A percentile compares a stretch with the other conserved stretches of the same genome.
Evolutionary conservation across 106 monocot genomes (phyloP).

Genomic region (Dactylorhiza incarnata): DNA sequence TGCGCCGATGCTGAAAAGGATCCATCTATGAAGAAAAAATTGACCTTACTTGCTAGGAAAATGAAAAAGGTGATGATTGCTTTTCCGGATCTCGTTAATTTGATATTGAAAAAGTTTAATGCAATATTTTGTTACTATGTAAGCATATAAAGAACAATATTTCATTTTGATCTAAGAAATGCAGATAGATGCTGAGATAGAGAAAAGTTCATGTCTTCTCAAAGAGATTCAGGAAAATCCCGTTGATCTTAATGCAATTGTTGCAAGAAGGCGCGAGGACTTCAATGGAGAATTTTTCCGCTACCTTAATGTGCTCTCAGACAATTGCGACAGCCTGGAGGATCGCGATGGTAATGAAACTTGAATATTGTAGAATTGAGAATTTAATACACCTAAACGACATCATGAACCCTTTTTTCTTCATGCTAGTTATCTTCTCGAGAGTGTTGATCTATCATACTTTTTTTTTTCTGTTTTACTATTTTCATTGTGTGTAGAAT

Average conservation of each 20-base stretch:
- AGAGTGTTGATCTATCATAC: neutral
- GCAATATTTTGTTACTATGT: neutral
- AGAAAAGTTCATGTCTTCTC: slow-evolving; percentile 59
- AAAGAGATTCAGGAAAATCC: slow-evolving; percentile 70
- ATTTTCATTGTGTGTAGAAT: neutral
- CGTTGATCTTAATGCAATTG: slow-evolving; percentile 65
- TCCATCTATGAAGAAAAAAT: slow-evolving; percentile 46
- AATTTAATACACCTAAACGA: neutral
- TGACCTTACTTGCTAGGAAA: slow-evolving; percentile 61
- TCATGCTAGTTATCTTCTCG: neutral
- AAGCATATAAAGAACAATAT: neutral
- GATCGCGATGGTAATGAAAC: slow-evolving; percentile 69
- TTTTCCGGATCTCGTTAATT: neutral
- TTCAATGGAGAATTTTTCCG: slow-evolving; percentile 82
- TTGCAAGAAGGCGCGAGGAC: slow-evolving; percentile 81
- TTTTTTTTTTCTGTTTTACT: neutral
- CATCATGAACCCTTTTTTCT: neutral
- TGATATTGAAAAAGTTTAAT: neutral
- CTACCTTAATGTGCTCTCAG: slow-evolving; percentile 49
- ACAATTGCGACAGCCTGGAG: slow-evolving; percentile 52
- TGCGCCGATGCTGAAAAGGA: slow-evolving; percentile 61
- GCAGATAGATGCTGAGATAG: slow-evolving; percentile 86
- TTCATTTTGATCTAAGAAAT: neutral
- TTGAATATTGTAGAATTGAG: slow-evolving; percentile 2
- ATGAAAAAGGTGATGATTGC: slow-evolving; percentile 52